These are phyloP conservation scores for Penicillium manginii DNA, from an alignment of 495 filamentous ascomycete species.

Conservation along the genomic window DNA sequence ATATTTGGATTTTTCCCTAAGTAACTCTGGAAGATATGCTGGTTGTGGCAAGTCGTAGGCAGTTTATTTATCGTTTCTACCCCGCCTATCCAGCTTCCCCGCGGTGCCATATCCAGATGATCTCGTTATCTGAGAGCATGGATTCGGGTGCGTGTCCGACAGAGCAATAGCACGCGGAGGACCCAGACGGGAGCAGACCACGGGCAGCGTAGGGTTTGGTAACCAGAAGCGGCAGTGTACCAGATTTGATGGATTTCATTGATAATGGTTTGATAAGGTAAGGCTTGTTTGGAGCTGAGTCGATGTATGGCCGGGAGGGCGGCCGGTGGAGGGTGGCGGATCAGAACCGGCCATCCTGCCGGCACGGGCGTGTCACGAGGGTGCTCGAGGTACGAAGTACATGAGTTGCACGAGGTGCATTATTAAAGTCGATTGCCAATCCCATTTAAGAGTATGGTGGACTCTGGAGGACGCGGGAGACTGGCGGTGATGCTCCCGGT, in stretches of 20 bases:
- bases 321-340: slow-evolving; percentile 11
- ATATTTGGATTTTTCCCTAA: not conserved
- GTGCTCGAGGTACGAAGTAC: not conserved
- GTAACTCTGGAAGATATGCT: slow-evolving; percentile 6
- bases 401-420: not conserved
- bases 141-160: slow-evolving; percentile 17
- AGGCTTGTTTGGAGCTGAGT: slow-evolving; percentile 5
- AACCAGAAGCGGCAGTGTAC: not conserved
- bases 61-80: slow-evolving; percentile 21
- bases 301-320: slow-evolving; percentile 17
- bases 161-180: not conserved
- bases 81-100: slow-evolving; percentile 16
- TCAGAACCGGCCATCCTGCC: slow-evolving; percentile 1
- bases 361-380: not conserved
- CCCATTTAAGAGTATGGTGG: not conserved
- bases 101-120: slow-evolving; percentile 7
- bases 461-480: not conserved
- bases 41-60: not conserved
- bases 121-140: slow-evolving; percentile 10
- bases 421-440: not conserved
- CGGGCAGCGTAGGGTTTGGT: not conserved
- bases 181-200: not conserved
- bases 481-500: slow-evolving; percentile 1
- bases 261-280: slow-evolving; percentile 12
- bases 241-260: slow-evolving; percentile 1